Percentiles rank a stretch among this genome's conserved stretches.
Evolutionary conservation across 192 early-diverging fungal genomes (phyloP).

Genomic region (Gorgonomyces haynaldii): DNA sequence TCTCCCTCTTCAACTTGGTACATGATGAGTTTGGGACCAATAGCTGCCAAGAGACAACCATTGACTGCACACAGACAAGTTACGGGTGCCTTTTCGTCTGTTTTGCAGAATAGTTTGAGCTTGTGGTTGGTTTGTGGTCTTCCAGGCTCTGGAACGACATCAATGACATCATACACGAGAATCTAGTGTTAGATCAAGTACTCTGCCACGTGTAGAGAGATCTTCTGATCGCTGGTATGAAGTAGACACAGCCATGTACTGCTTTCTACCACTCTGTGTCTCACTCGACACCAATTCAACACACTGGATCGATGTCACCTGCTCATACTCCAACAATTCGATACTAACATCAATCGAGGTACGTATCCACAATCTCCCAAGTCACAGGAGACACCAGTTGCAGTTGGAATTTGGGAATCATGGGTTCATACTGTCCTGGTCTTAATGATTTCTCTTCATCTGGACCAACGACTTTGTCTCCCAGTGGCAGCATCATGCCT

Average conservation of each 20-base stretch:
- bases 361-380: conserved; percentile 85
- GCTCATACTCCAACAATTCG: conserved; percentile 70
- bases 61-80: conserved; percentile 73
- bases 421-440: conserved; percentile 44
- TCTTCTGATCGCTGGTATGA: conserved; percentile 84
- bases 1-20: conserved; percentile 68
- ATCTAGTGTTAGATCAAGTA: conserved; percentile 43
- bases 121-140: conserved; percentile 89
- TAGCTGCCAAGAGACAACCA: conserved; percentile 75
- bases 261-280: conserved; percentile 71
- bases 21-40: conserved; percentile 81
- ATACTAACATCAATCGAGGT: conserved; percentile 28
- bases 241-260: conserved; percentile 81
- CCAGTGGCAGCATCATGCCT: conserved; percentile 20
- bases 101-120: conserved; percentile 69
- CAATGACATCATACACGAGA: conserved; percentile 87
- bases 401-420: conserved; percentile 45
- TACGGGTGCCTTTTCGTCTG: conserved; percentile 80
- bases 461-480: conserved; percentile 6
- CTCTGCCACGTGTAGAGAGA: conserved; percentile 70
- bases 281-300: conserved; percentile 76
- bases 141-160: conserved; percentile 90
- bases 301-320: conserved; percentile 62
- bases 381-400: conserved; percentile 88
- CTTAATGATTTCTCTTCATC: conserved; percentile 15